Percentiles rank a stretch among this genome's conserved stretches.
Evolutionary conservation across 2,329 filamentous ascomycete genomes (phyloP).

Genomic region (Diaporthe caulivora): DNA sequence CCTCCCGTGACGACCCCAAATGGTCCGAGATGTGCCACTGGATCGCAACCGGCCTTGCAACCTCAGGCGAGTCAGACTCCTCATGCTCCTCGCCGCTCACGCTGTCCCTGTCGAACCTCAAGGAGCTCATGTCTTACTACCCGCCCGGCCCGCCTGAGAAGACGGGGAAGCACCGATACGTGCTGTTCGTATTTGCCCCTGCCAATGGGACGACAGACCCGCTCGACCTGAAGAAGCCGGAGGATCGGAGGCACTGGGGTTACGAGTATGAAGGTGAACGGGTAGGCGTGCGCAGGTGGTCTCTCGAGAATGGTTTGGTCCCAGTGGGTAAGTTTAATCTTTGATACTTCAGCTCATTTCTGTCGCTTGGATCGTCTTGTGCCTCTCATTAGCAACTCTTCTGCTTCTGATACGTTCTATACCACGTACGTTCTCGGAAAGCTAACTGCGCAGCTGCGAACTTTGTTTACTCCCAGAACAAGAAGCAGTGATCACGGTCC

Average conservation of each 20-base stretch:
- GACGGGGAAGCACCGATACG: constrained; percentile 59
- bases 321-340: constrained; percentile 53
- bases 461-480: constrained; percentile 56
- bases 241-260: constrained; percentile 55
- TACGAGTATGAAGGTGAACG: constrained; percentile 50
- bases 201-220: constrained; percentile 54
- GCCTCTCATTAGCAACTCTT: not conserved
- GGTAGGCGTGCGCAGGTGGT: constrained; percentile 56
- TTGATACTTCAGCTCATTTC: not conserved
- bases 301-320: constrained; percentile 54
- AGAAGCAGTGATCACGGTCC: constrained; percentile 49
- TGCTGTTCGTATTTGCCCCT: constrained; percentile 55
- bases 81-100: constrained; percentile 37
- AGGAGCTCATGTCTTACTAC: constrained; percentile 56
- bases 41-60: constrained; percentile 53
- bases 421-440: not conserved
- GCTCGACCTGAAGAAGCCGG: constrained; percentile 51
- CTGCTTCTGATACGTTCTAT: not conserved
- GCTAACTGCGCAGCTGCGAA: constrained; percentile 50
- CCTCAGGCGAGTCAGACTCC: constrained; percentile 32
- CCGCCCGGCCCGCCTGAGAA: constrained; percentile 55
- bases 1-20: constrained; percentile 55
- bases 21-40: constrained; percentile 62
- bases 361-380: not conserved
- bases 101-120: constrained; percentile 39